Evolutionary conservation across 2,329 filamentous ascomycete genomes (phyloP).

Genomic region (Aspergillus nomiae): DNA sequence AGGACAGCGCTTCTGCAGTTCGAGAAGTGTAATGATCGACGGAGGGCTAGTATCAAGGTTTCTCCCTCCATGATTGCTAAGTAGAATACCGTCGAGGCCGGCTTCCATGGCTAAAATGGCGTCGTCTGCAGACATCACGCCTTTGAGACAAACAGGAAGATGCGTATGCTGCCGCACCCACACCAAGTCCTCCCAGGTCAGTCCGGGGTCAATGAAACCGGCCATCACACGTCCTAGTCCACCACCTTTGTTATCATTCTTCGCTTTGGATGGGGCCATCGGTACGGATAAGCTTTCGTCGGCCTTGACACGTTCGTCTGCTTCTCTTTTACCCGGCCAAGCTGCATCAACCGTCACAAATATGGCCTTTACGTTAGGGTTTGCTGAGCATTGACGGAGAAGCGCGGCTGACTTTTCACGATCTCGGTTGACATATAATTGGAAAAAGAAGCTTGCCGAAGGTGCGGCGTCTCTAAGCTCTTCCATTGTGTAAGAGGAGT

Average conservation of each 20-base stretch:
- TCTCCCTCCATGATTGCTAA: constrained; percentile 62
- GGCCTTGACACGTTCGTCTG: constrained; percentile 57
- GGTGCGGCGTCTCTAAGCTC: constrained; percentile 54
- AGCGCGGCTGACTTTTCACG: constrained; percentile 52
- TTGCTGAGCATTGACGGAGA: constrained; percentile 44
- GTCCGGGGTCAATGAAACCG: constrained; percentile 53
- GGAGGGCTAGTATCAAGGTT: constrained; percentile 56
- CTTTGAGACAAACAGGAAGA: constrained; percentile 60
- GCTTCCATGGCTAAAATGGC: constrained; percentile 53
- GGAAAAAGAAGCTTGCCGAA: constrained; percentile 53
- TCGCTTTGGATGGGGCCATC: constrained; percentile 47
- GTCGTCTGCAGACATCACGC: constrained; percentile 59
- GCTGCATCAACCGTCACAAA: constrained; percentile 60
- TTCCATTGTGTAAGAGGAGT: constrained; percentile 59
- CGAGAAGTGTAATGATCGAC: constrained; percentile 54
- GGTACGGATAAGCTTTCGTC: constrained; percentile 46
- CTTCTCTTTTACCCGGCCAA: constrained; percentile 58
- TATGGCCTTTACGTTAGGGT: constrained; percentile 47
- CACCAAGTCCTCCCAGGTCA: constrained; percentile 56
- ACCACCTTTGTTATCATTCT: constrained; percentile 56
- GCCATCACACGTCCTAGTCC: constrained; percentile 57
- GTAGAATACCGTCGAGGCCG: constrained; percentile 56
- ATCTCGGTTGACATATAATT: constrained; percentile 58
- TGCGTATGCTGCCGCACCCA: constrained; percentile 54
- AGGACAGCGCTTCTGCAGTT: constrained; percentile 54